Evolutionary conservation across 306 rosid species (phyloP), one percentile per base, ranked within the genome.

Genomic region (Acacia confusa): DNA sequence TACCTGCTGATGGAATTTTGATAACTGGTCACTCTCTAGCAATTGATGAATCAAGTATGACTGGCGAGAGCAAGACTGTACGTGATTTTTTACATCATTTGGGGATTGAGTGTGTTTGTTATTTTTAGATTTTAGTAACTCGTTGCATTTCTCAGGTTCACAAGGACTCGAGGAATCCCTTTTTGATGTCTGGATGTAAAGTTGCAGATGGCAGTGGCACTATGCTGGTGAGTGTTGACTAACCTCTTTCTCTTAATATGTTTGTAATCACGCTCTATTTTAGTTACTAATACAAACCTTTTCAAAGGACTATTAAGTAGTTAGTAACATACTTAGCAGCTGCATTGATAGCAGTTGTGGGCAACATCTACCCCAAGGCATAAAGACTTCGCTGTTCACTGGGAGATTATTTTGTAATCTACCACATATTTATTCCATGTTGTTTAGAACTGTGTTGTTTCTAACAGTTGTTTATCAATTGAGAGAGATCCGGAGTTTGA

Each of bases 11-110:
- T 86, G 98, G 98, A 75, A 83, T 94, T 82, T 70, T 94, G 78
- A 84, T 92, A 50, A 63, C 82, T 38, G 98, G 95, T 58, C 88
- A 90, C 90, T 92, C 97, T 65, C 92, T 94, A 66, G 89, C 97
- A 32, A 88, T 94, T 82, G 98, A 94, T 85, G 97, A 92, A 83
- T 92, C 95, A 28, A 94, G 95, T 88, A 91, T 94, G 95, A 94
- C 97, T 0, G 98, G 98, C 77, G 97, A 94, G 91, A 92, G 98
- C 92, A 92, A 89, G 83, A 89, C 85, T 82, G 98, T 94, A 78
- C 83, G 98, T 82, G 71, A 66, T 78, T 70, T 30, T 79, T 38
- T 73, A 50, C 79, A 11, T 80, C 66, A 48, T 60, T 41, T 36
- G 45, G 70, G 19, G 78, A 70, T 38, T 72, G 34, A 77, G 50